Conservation (phyloP, 78 protist species). For the Cavenderia fasciculata region DNA sequence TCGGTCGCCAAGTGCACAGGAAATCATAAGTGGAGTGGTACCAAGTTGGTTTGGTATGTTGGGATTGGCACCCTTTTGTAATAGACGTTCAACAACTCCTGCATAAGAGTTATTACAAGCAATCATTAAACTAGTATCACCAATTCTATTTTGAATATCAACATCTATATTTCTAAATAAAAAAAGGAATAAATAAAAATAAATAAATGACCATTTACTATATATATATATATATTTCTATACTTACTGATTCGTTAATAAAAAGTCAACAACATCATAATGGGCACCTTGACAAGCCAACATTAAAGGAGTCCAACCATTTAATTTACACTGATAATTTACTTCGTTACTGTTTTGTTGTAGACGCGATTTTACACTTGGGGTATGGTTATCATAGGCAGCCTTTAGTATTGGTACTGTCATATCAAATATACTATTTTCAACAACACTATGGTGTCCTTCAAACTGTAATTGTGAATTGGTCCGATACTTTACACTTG, state of each 20-base stretch:
- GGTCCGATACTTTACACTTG: neutral
- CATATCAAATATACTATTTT: slow-evolving; percentile 9
- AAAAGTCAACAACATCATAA: slow-evolving; percentile 13
- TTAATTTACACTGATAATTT: slow-evolving; percentile 22
- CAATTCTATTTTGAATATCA: slow-evolving; percentile 12
- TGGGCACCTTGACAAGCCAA: slow-evolving; percentile 24
- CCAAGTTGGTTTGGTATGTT: slow-evolving; percentile 33
- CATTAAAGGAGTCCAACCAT: slow-evolving; percentile 69
- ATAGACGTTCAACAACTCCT: neutral
- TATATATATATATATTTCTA: neutral
- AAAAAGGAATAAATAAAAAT: neutral
- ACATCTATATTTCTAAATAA: neutral
- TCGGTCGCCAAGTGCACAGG: slow-evolving; percentile 3
- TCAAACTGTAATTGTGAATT: slow-evolving; percentile 11
- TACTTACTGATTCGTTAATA: slow-evolving; percentile 3
- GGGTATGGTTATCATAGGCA: slow-evolving; percentile 31
- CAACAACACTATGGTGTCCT: neutral
- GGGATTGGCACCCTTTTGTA: slow-evolving; percentile 3
- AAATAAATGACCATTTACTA: neutral
- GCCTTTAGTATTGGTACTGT: slow-evolving; percentile 38
- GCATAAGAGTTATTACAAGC: slow-evolving; percentile 19
- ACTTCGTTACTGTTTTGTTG: neutral
- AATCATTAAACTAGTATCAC: slow-evolving; percentile 19
- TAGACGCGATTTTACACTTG: slow-evolving; percentile 30
- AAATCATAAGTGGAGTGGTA: slow-evolving; percentile 22